A percentile compares a stretch with the other conserved stretches of the same genome.
Conservation (phyloP, 106 monocot genomes). For the Acorus gramineus region DNA sequence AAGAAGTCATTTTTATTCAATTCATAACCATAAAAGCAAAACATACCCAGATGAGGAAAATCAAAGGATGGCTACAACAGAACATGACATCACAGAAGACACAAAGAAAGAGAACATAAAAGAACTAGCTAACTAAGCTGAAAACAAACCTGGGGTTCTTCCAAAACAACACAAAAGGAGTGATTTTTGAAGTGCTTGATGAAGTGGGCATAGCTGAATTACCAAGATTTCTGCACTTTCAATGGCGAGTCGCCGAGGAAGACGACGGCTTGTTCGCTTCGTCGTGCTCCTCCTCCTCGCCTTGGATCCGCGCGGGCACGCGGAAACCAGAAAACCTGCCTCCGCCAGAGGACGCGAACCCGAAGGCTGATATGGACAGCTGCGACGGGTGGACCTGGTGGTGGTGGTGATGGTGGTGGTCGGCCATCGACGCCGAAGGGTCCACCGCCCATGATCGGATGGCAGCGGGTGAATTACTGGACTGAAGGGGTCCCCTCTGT, state of each 20-base stretch:
- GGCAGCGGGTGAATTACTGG: constrained; percentile 60
- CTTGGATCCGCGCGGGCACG: constrained; percentile 74
- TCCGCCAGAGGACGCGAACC: constrained; percentile 21
- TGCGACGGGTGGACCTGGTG: constrained; percentile 10
- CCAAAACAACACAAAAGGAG: too few species aligned
- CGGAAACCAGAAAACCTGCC: constrained; percentile 51
- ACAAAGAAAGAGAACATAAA: too few species aligned
- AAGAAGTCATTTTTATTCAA: too few species aligned
- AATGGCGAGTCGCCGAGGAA: constrained; percentile 15
- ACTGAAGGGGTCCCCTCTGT: constrained; percentile 99
- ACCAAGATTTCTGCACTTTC: constrained; percentile 6
- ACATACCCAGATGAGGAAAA: too few species aligned
- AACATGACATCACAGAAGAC: too few species aligned
- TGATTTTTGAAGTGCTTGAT: too few species aligned
- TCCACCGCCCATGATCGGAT: constrained; percentile 21
- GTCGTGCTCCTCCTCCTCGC: constrained; percentile 57
- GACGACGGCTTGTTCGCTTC: constrained; percentile 36
- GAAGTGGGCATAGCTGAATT: too few species aligned
- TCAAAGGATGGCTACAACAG: too few species aligned
- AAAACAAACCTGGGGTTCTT: too few species aligned
- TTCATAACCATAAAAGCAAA: too few species aligned
- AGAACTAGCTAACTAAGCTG: too few species aligned
- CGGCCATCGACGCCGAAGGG: constrained; percentile 16
- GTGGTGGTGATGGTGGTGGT: neutral
- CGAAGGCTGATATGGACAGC: constrained; percentile 20